Evolutionary conservation across 371 early-diverging fungal genomes (phyloP).

Genomic region (Syncephalastrum racemosum): DNA sequence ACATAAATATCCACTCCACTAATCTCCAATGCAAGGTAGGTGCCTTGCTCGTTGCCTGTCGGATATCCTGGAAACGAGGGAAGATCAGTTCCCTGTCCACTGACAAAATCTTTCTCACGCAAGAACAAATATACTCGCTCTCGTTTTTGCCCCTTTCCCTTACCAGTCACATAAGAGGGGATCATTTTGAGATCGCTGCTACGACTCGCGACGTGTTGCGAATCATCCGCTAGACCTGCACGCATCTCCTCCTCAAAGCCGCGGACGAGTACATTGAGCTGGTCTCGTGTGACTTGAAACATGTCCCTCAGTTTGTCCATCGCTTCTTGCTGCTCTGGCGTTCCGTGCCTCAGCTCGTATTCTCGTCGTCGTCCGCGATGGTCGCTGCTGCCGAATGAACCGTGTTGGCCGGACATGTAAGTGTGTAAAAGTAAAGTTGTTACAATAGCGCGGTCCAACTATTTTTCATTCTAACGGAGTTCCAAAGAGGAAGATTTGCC

Average conservation of each 20-base stretch:
- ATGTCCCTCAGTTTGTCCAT: constrained; percentile 24
- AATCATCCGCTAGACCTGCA: constrained; percentile 30
- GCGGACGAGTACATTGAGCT: constrained; percentile 24
- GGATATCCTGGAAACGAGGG: constrained; percentile 50
- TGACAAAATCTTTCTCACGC: too few species aligned
- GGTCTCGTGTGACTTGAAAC: constrained; percentile 36
- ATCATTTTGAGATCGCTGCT: constrained; percentile 45
- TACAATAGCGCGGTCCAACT: too few species aligned
- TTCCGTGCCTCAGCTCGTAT: constrained; percentile 12
- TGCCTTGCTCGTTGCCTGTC: constrained; percentile 84
- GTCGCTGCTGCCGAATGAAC: constrained; percentile 5
- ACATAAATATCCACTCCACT: constrained; percentile 72
- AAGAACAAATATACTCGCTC: not conserved
- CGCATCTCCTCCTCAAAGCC: constrained; percentile 48
- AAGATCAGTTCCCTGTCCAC: too few species aligned
- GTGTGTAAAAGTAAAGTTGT: too few species aligned
- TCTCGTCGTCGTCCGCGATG: constrained; percentile 13
- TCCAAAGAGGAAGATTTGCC: too few species aligned
- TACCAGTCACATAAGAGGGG: constrained; percentile 51
- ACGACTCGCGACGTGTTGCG: constrained; percentile 7
- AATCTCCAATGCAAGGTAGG: constrained; percentile 88
- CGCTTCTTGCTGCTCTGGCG: constrained; percentile 26
- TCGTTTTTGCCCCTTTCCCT: constrained; percentile 1
- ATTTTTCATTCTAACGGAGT: too few species aligned
- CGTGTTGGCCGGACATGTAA: too few species aligned